These are phyloP conservation scores for Kewa caespitosa DNA, from an alignment of 179 eudicot species.

Conservation along the genomic window DNA sequence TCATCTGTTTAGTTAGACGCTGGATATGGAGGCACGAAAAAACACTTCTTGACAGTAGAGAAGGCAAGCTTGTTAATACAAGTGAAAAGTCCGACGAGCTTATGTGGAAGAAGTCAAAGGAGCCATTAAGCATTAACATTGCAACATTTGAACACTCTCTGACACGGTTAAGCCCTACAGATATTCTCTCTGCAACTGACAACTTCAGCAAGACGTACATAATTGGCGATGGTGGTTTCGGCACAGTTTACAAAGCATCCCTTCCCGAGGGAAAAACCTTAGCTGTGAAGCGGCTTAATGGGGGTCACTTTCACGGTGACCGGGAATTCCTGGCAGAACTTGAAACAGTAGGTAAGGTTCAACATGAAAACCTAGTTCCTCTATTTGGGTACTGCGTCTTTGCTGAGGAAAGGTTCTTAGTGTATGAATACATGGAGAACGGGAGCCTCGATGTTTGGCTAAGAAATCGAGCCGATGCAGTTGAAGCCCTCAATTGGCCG, in stretches of 20 bases:
- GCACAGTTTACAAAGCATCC: conserved; percentile 81
- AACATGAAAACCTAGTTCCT: conserved; percentile 75
- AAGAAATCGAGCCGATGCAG: conserved; percentile 73
- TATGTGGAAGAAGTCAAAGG: conserved; percentile 57
- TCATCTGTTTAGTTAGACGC: conserved; percentile 39
- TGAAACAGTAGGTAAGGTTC: conserved; percentile 89
- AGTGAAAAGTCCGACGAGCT: conserved; percentile 52
- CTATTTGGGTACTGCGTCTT: conserved; percentile 75
- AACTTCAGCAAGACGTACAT: conserved; percentile 87
- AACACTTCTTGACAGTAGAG: conserved; percentile 28
- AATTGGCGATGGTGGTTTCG: conserved; percentile 91
- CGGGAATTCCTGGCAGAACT: conserved; percentile 89
- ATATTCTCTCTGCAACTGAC: conserved; percentile 72
- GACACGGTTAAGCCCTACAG: conserved; percentile 56
- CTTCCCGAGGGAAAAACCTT: conserved; percentile 59
- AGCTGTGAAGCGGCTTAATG: conserved; percentile 85
- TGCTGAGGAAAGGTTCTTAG: conserved; percentile 69
- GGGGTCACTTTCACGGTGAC: conserved; percentile 67
- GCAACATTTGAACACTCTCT: conserved; percentile 86
- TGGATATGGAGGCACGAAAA: conserved; percentile 40
- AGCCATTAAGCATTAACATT: conserved; percentile 84
- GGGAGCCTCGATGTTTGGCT: conserved; percentile 96
- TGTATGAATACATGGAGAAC: conserved; percentile 93
- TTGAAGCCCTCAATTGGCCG: conserved; percentile 81
- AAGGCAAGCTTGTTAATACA: conserved; percentile 40